phyloP scores from a whole-genome alignment of 257 asterid genomes.

The Galeopsis tetrahit region DNA sequence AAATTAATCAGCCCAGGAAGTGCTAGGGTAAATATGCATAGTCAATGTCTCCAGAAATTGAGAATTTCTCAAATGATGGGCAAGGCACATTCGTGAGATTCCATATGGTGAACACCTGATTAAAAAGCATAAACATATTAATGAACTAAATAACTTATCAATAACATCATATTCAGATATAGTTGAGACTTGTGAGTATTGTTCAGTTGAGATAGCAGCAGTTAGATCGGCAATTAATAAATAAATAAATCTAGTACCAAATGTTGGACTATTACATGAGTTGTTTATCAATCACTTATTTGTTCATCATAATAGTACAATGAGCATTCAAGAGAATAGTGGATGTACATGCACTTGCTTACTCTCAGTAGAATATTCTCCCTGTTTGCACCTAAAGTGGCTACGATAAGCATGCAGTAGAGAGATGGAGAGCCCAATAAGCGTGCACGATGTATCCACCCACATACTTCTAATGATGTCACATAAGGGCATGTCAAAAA shows the following conservation, averaged over 20 bases:
- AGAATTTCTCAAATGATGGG: conserved; percentile 28
- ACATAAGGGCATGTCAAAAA: conserved; percentile 28
- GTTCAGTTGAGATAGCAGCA: neutral
- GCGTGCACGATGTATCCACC: conserved; percentile 8
- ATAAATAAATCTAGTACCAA: no score
- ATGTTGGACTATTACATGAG: no score
- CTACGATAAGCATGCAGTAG: neutral
- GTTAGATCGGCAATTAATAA: neutral
- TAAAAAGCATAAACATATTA: neutral
- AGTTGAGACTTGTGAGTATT: neutral
- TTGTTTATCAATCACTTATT: no score
- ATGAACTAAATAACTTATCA: neutral
- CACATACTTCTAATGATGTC: conserved; percentile 25
- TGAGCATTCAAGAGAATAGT: neutral
- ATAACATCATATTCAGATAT: neutral
- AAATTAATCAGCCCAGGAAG: neutral
- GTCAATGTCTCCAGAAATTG: conserved; percentile 20
- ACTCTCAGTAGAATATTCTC: conserved; percentile 12
- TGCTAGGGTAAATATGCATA: neutral
- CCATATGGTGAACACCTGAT: conserved; percentile 32
- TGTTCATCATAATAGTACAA: no score
- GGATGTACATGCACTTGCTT: conserved; percentile 15
- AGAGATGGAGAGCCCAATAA: neutral
- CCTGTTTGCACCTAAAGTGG: neutral
- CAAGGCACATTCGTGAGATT: conserved; percentile 21